Percentiles rank a stretch among this genome's conserved stretches.
Evolutionary conservation across 805 yeast genomes (phyloP).

Genomic region (Starmerella apis): DNA sequence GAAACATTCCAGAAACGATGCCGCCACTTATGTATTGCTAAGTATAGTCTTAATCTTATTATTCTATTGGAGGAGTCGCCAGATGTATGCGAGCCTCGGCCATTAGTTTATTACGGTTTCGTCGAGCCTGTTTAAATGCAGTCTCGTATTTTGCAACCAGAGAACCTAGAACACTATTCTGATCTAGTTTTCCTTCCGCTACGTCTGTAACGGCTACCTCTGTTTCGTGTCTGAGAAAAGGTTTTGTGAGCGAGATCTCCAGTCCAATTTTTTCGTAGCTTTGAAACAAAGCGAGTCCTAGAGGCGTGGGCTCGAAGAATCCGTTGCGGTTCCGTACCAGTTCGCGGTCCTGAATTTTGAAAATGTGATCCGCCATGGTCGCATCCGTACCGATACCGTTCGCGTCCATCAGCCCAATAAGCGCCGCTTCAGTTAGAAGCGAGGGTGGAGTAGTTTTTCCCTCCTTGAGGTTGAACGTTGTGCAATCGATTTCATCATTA

Average conservation of each 20-base stretch:
- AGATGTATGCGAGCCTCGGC: conserved; percentile 9
- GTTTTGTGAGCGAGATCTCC: conserved; percentile 73
- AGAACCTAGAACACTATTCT: conserved; percentile 27
- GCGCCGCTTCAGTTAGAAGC: conserved; percentile 81
- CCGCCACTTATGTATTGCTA: conserved; percentile 30
- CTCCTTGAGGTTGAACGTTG: conserved; percentile 48
- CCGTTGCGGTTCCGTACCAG: conserved; percentile 43
- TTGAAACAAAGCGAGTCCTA: conserved; percentile 79
- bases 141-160: conserved; percentile 21
- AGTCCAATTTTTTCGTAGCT: conserved; percentile 76
- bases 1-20: conserved; percentile 29
- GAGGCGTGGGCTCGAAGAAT: conserved; percentile 57
- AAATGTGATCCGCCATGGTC: conserved; percentile 95
- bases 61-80: background rate
- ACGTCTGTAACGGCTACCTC: conserved; percentile 59
- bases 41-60: background rate
- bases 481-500: conserved; percentile 49
- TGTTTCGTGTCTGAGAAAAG: conserved; percentile 67
- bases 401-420: conserved; percentile 87
- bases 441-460: conserved; percentile 77
- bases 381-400: conserved; percentile 99
- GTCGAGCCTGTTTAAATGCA: conserved; percentile 19
- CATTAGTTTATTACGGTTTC: conserved; percentile 10
- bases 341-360: conserved; percentile 56
- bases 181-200: conserved; percentile 50